Base-by-base conservation (phyloP, 805 yeast species). In the Candida maris region DNA sequence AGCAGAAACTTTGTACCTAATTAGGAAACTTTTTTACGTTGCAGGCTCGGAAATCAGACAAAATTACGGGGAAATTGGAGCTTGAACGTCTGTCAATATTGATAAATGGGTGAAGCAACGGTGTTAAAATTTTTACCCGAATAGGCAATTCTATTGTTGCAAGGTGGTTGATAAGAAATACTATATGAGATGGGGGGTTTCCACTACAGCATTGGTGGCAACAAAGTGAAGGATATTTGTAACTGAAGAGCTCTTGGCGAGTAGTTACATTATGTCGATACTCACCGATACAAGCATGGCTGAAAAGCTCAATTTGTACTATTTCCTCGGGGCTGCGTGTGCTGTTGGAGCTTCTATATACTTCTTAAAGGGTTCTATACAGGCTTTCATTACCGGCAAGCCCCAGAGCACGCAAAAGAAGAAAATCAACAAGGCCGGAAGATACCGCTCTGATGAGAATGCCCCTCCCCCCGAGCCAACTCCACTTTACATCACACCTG, bases 401-500 rank as follows among this genome's bases (percentile, higher is more conserved):
- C 28, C 31, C n/a, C 28, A 29, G n/a, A 30, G 34, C 8, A 20
- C 25, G 10, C 3, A 40, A 13, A 30, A 16, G 7, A 25, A 30
- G 10, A 19, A 19, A 6, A 28, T 15, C 13, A 26, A 34, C 3
- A 45, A 41, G 27, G 46, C 42, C 24, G 44, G 50, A 1, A 51
- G 45, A 24, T 52, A 51, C 29, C 51, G 48, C 17, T 44, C 55
- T 4, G 51, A 44, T 20, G 24, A 31, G 34, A 42, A 56, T 27
- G 62, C 59, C 8, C 62, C 62, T 14, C 48, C 54, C 9, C 75
- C 76, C 7, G 54, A 55, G 27, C 81, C 82, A 15, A 70, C 78
- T 0, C 84, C 86, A 0, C 59, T 80, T 19, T 65, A 64, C 61
- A 71, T 81, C 34, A 79, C 84, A 0, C 84, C 85, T 2, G 86